A percentile compares a stretch with the other conserved stretches of the same genome.
These are phyloP conservation scores for Fragilaria crotonensis DNA, from an alignment of 108 stramenopile genomes.

Conservation along the genomic window DNA sequence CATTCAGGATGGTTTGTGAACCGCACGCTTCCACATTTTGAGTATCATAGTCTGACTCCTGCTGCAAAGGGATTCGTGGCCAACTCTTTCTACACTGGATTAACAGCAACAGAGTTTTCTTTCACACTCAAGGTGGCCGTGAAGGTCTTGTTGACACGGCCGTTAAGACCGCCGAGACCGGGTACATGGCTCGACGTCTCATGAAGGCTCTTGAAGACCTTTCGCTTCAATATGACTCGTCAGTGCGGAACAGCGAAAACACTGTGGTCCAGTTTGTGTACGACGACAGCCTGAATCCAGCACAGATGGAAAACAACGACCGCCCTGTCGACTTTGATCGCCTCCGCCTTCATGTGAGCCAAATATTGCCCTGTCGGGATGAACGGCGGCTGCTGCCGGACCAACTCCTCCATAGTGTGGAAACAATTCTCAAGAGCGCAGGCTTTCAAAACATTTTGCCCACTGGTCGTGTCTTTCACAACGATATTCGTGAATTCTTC, in stretches of 20 bases:
- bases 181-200: constrained; percentile 98
- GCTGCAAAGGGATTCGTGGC: constrained; percentile 96
- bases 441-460: constrained; percentile 64
- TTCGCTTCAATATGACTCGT: constrained; percentile 90
- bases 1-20: constrained; percentile 98
- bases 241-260: constrained; percentile 94
- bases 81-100: constrained; percentile 94
- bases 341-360: constrained; percentile 48
- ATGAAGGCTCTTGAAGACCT: constrained; percentile 98
- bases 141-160: constrained; percentile 99
- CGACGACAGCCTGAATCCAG: constrained; percentile 95
- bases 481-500: constrained; percentile 67
- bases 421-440: constrained; percentile 33
- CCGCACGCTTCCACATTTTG: constrained; percentile 89
- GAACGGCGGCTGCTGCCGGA: constrained; percentile 40
- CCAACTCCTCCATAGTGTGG: constrained; percentile 38
- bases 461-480: constrained; percentile 52
- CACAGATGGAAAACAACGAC: constrained; percentile 91
- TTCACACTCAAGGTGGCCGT: constrained; percentile 98
- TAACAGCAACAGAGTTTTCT: constrained; percentile 98
- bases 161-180: constrained; percentile 99
- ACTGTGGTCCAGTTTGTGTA: constrained; percentile 96
- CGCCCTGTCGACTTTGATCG: constrained; percentile 80
- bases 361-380: constrained; percentile 46
- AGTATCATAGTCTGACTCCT: constrained; percentile 82